Evolutionary conservation across 331 rosid species (phyloP).

Genomic region (Spiraea crenata): DNA sequence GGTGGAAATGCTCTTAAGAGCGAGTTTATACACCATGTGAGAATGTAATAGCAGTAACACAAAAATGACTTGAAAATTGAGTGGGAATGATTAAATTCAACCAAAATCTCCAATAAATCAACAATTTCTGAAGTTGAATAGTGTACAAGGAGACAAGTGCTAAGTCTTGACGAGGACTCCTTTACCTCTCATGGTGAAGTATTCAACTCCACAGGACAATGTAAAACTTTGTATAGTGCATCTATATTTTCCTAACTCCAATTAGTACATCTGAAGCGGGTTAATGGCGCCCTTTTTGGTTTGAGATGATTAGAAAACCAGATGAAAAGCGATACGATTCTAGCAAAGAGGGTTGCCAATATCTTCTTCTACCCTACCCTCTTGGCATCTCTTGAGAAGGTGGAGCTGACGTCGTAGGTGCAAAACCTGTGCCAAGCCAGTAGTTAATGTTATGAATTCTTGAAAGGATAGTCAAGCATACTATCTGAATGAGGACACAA

Average conservation of each 20-base stretch:
- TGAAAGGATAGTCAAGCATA: neutral
- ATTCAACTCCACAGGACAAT: neutral
- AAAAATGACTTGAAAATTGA: too few species aligned
- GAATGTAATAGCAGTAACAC: too few species aligned
- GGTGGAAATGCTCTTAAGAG: too few species aligned
- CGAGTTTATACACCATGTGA: too few species aligned
- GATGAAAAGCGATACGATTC: slow-evolving; percentile 12
- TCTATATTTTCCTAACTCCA: neutral
- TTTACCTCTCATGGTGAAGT: neutral
- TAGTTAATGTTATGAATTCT: neutral
- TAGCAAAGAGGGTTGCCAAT: slow-evolving; percentile 55
- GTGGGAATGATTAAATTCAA: too few species aligned
- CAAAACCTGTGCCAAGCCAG: slow-evolving; percentile 67
- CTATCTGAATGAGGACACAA: neutral
- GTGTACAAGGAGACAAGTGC: too few species aligned
- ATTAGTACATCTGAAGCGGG: neutral
- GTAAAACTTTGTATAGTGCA: neutral
- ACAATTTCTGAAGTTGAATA: too few species aligned
- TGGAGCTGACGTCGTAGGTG: slow-evolving; percentile 77
- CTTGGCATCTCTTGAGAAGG: slow-evolving; percentile 80
- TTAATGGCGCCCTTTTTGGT: neutral
- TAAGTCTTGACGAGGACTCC: neutral
- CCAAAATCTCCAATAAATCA: too few species aligned
- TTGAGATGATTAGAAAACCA: neutral
- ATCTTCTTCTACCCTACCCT: slow-evolving; percentile 67